A percentile compares a stretch with the other conserved stretches of the same genome.
These are phyloP conservation scores for Aspergillus sp. DNA, from an alignment of 2,329 filamentous ascomycete genomes.

Conservation along the genomic window DNA sequence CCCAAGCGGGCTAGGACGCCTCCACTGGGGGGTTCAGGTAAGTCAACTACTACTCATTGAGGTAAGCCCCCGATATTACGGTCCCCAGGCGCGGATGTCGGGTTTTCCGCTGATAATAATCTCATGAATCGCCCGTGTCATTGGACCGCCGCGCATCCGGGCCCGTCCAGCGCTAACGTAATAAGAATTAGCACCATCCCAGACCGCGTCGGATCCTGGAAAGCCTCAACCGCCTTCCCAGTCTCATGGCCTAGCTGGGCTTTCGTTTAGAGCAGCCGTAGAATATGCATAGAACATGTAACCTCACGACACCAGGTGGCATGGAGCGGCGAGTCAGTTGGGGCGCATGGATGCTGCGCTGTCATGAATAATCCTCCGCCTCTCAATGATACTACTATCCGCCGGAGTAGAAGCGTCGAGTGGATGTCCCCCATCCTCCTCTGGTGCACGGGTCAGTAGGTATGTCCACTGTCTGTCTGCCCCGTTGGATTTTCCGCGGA, in stretches of 20 bases:
- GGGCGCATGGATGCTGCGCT: not conserved
- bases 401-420: too few species aligned
- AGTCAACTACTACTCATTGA: not conserved
- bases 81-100: constrained; percentile 17
- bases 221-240: not conserved
- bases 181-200: constrained; percentile 16
- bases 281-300: constrained; percentile 40
- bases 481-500: constrained; percentile 6
- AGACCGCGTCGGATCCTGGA: not conserved
- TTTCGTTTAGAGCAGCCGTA: constrained; percentile 29
- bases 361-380: too few species aligned
- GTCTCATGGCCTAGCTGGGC: constrained; percentile 2
- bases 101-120: constrained; percentile 19
- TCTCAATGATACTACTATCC: too few species aligned
- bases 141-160: constrained; percentile 6
- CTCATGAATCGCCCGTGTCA: constrained; percentile 3
- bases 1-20: constrained; percentile 15
- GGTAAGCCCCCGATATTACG: not conserved
- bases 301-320: constrained; percentile 9
- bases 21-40: constrained; percentile 15
- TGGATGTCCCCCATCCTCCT: not conserved
- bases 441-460: not conserved
- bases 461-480: constrained; percentile 5
- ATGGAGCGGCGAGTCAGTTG: not conserved
- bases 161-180: constrained; percentile 10